Evolutionary conservation across 805 yeast species (phyloP), one percentile per base, ranked within the genome.

Genomic region (Candida cerambycidarum): DNA sequence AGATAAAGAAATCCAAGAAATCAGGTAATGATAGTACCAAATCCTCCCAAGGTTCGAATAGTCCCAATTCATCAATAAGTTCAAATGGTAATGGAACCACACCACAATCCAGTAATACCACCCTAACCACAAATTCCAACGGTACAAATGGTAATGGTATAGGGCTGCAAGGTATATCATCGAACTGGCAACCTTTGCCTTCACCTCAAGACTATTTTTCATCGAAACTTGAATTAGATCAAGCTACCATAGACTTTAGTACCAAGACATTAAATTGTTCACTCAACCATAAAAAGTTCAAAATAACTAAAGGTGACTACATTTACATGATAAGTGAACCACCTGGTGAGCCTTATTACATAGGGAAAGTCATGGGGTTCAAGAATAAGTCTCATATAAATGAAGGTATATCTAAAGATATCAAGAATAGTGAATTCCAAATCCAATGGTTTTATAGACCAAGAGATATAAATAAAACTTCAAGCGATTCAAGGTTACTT

Each of bases 391-490:
- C 34, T 40, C 18, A 41, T 41, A 39, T 16, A 16, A 33, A 14
- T 11, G 31, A 27, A 24, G 40, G 38, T 5, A 25, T 34, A 18
- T 6, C 30, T 4, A 31, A 25, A 13, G 71, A 73, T 7, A 83
- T 85, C 2, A 73, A 72, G 21, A 71, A 73, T 39, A 84, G 71
- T 58, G 58, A 64, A 45, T 79, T 88, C 51, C 82, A 81, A 47
- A 82, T 92, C 50, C 90, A 90, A 63, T 90, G 97, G 97, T 85
- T 83, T 62, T 88, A 89, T 57, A 72, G 99, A 38, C 92, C 96
- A 1, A 66, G 90, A 44, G 97, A 89, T 57, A 83, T 90, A 28
- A 80, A 85, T 44, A 78, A 83, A 42, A 73, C 76, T 19, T 64
- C 83, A 1, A 58, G 70, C 2, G 96, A 89, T 61, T 76, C 96